Percentiles rank a stretch among this genome's conserved stretches.
These are phyloP conservation scores for Puccinia horiana DNA, from an alignment of 1,284 basidiomycete genomes.

Conservation along the genomic window DNA sequence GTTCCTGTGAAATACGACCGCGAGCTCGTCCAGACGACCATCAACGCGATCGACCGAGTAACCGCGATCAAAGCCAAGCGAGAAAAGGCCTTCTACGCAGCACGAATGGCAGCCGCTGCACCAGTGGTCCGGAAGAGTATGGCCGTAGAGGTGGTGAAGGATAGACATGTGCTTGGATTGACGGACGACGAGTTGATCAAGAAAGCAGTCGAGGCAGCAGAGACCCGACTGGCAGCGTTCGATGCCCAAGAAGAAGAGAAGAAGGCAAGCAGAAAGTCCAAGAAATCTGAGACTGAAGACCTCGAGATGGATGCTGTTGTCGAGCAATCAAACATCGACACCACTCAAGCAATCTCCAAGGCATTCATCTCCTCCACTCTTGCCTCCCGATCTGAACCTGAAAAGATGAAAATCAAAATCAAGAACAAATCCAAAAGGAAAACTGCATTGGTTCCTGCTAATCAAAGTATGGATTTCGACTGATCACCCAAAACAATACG, in stretches of 20 bases:
- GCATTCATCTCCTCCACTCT: conserved; percentile 28
- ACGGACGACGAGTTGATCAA: conserved; percentile 40
- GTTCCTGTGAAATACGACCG: conserved; percentile 97
- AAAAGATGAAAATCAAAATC: conserved; percentile 37
- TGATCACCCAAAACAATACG: neutral
- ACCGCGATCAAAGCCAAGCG: conserved; percentile 87
- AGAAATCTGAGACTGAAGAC: conserved; percentile 10
- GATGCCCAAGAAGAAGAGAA: conserved; percentile 19
- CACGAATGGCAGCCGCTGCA: conserved; percentile 44
- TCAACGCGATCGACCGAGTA: conserved; percentile 94
- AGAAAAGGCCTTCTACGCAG: conserved; percentile 81
- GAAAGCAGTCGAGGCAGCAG: conserved; percentile 46
- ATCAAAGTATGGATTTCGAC: conserved; percentile 23
- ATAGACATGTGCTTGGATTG: conserved; percentile 43
- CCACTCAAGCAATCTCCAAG: conserved; percentile 37
- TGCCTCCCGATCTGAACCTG: neutral
- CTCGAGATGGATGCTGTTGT: neutral
- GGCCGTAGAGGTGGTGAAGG: conserved; percentile 45
- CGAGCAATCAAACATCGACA: conserved; percentile 11
- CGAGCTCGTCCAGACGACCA: conserved; percentile 87
- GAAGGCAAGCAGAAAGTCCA: neutral
- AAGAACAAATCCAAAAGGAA: conserved; percentile 12
- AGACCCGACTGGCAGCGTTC: conserved; percentile 32
- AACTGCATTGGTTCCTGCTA: conserved; percentile 23
- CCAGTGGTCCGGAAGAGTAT: conserved; percentile 47